Percentiles rank a stretch among this genome's conserved stretches.
Conservation (phyloP, 164 flowering plant genomes). For the Aristolochia californica region DNA sequence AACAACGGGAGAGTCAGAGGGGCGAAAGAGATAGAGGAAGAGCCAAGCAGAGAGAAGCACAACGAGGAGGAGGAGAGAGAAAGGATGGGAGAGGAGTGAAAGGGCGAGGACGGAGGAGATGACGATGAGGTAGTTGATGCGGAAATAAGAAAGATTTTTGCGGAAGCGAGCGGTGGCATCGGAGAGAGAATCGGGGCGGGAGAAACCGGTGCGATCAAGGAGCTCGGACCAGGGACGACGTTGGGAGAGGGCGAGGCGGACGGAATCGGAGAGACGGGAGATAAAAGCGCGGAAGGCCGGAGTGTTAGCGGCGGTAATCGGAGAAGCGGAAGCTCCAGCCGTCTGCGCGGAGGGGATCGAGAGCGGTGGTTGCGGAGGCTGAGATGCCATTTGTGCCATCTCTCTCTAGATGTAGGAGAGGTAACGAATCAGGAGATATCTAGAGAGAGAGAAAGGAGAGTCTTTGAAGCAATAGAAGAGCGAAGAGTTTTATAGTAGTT, state of each 20-base stretch:
- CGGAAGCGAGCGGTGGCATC: slow-evolving; percentile 69
- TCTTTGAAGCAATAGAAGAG: background rate
- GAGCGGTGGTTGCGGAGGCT: slow-evolving; percentile 36
- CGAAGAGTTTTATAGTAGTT: too few relatives aligned
- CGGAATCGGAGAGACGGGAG: slow-evolving; percentile 31
- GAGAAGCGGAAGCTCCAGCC: slow-evolving; percentile 22
- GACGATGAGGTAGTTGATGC: slow-evolving; percentile 52
- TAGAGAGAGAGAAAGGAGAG: slow-evolving; percentile 3
- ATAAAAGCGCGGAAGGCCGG: slow-evolving; percentile 63
- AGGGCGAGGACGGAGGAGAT: slow-evolving; percentile 38
- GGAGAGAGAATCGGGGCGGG: slow-evolving; percentile 56
- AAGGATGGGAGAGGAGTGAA: slow-evolving; percentile 58
- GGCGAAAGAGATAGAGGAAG: slow-evolving; percentile 68
- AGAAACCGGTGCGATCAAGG: slow-evolving; percentile 47
- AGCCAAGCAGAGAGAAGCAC: slow-evolving; percentile 59
- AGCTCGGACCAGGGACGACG: slow-evolving; percentile 83
- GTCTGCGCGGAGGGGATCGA: slow-evolving; percentile 13
- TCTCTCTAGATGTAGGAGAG: too few relatives aligned
- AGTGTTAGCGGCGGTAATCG: slow-evolving; percentile 33
- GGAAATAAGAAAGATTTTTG: slow-evolving; percentile 69
- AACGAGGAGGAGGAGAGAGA: slow-evolving; percentile 53
- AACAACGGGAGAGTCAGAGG: slow-evolving; percentile 63
- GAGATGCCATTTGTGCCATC: background rate
- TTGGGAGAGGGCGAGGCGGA: slow-evolving; percentile 45
- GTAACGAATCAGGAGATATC: background rate